Base-by-base conservation (phyloP, 306 rosid genomes). In the Vigna unguiculata region DNA sequence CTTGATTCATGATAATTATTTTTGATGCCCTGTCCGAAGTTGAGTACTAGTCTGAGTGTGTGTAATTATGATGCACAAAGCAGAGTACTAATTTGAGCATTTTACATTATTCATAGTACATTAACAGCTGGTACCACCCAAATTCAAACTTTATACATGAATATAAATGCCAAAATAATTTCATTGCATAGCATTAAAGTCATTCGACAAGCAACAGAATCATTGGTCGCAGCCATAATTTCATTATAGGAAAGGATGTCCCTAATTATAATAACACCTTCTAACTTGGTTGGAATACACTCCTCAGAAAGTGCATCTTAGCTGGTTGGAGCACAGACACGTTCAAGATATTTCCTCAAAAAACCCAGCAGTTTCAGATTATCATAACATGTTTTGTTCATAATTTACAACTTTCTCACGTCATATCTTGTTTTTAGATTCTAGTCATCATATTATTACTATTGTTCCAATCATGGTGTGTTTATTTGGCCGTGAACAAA, bases 221-320 rank as follows among this genome's bases (percentile, higher is more conserved):
- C 54, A 19, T 45, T 6, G 54, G 19, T 66, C 36, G 51, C 24
- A 55, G 22, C 75, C 40, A 57, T 55, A 30, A 68, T 25, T 30
- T 57, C 19, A 25, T 14, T 32, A 36, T n/a, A 25, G 45, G 61
- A 36, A 53, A 71, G 2, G 38, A 20, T 49, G 65, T 19, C 74
- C 20, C 59, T 19, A 25, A 62, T 61, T 38, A 11, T 61, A 41
- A 41, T 8, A 54, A 8, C 74, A 65, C 61, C 41, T 73, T 73
- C 40, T 54, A 65, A 55, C 61, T 55, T 19, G 43, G 41, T 40
- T 16, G 59, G 36, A 38, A 32, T 30, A n/a, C 16, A 24, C 2
- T 48, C 65, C 4, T 60, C 75, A 54, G 60, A 80, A 80, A 67
- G 76, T 80, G 65, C 58, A 46, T 24, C 57, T 20, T 45, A 20